Conservation (phyloP, 495 filamentous ascomycete species). For the Sporormia fimetaria region DNA sequence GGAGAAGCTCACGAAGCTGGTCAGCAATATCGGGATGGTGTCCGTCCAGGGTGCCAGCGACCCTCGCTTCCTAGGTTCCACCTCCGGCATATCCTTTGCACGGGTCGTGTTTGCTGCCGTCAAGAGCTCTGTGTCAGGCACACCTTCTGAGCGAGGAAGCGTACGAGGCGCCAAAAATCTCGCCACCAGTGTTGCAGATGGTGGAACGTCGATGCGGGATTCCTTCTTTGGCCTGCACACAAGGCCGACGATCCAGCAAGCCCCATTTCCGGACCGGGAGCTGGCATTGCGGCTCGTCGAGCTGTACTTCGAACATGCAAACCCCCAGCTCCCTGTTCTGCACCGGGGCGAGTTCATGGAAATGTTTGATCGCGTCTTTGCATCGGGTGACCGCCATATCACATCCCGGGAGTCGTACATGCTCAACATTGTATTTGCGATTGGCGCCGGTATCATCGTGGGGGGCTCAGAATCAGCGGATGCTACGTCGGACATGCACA, state of each 20-base stretch:
- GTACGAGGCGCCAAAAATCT: conserved; percentile 24
- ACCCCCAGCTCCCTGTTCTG: conserved; percentile 87
- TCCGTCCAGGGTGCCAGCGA: conserved; percentile 66
- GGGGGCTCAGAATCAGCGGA: conserved; percentile 41
- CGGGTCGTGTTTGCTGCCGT: conserved; percentile 90
- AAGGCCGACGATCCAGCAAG: conserved; percentile 72
- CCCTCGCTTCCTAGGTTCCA: conserved; percentile 70
- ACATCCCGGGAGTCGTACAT: conserved; percentile 79
- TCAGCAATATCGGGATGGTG: conserved; percentile 64
- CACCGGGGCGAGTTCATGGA: conserved; percentile 79
- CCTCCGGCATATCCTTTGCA: conserved; percentile 88
- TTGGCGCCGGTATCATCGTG: conserved; percentile 86
- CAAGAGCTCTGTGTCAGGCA: conserved; percentile 58
- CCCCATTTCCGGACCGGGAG: conserved; percentile 67
- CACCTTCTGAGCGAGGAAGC: conserved; percentile 48
- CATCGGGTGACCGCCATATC: conserved; percentile 52
- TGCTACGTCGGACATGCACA: conserved; percentile 18
- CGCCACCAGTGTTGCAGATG: conserved; percentile 15
- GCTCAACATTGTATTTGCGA: conserved; percentile 96
- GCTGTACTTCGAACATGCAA: conserved; percentile 90
- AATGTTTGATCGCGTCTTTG: conserved; percentile 70
- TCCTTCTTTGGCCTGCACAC: conserved; percentile 92
- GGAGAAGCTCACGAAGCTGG: conserved; percentile 58
- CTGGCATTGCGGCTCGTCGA: conserved; percentile 60
- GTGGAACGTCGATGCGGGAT: conserved; percentile 67